Percentiles rank a stretch among this genome's conserved stretches.
These are phyloP conservation scores for Westerdykella ornata DNA, from an alignment of 2,329 filamentous ascomycete genomes.

Conservation along the genomic window DNA sequence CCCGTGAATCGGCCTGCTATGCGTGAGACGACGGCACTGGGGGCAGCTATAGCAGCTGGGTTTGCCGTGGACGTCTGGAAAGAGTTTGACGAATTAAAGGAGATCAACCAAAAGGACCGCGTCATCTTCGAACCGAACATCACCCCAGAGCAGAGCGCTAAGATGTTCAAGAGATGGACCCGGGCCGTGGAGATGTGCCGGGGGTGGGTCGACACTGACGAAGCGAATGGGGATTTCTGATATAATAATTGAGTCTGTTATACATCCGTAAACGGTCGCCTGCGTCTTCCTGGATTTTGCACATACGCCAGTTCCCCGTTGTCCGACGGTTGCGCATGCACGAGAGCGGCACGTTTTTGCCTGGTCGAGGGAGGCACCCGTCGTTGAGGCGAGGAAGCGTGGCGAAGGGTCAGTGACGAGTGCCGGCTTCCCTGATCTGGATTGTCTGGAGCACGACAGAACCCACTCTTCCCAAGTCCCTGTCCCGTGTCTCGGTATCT, in stretches of 20 bases:
- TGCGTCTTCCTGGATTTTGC: slow-evolving; percentile 8
- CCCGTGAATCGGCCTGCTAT: slow-evolving; percentile 77
- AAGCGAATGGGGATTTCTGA: slow-evolving; percentile 29
- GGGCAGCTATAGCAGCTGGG: slow-evolving; percentile 84
- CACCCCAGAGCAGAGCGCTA: slow-evolving; percentile 50
- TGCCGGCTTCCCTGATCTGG: too few relatives aligned
- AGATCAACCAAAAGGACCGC: slow-evolving; percentile 64
- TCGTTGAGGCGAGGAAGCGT: too few relatives aligned
- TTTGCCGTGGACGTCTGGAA: slow-evolving; percentile 75
- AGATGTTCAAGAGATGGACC: slow-evolving; percentile 65
- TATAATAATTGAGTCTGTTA: slow-evolving; percentile 18
- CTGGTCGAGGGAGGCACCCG: too few relatives aligned
- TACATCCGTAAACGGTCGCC: slow-evolving; percentile 19
- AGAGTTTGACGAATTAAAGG: slow-evolving; percentile 63
- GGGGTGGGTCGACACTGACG: slow-evolving; percentile 57
- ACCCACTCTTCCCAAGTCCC: too few relatives aligned
- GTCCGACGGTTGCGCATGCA: too few relatives aligned
- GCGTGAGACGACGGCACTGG: slow-evolving; percentile 84
- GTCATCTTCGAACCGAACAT: slow-evolving; percentile 65
- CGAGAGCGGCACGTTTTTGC: too few relatives aligned
- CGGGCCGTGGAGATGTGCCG: slow-evolving; percentile 73
- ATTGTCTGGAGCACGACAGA: too few relatives aligned
- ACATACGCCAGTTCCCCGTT: too few relatives aligned
- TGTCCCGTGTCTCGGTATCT: too few relatives aligned
- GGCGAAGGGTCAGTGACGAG: too few relatives aligned